Base-by-base conservation (phyloP, 164 flowering plant species). In the Tetrastigma voinierianum region DNA sequence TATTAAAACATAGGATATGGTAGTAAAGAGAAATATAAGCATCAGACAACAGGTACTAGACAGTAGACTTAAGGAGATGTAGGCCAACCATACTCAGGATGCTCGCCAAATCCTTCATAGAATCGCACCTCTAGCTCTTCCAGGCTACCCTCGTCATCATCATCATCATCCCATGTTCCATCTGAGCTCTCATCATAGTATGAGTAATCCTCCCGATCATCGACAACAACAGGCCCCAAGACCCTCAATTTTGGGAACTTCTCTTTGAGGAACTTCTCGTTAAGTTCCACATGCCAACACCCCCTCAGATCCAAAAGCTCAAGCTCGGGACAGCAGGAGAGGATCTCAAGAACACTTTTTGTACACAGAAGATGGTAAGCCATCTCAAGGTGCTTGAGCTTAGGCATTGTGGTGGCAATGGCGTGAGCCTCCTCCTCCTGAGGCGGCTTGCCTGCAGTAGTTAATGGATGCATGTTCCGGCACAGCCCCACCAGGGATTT, bases 321-420 rank as follows among this genome's bases (percentile, higher is more conserved):
- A 1, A 90, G 89, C 49, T 83, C 79, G 12, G 59, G 47, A 57
- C 83, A 80, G 67, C 72, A 40, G 0, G 68, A 65, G 11, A 74
- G 70, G 46, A 78, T 74, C 59, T 62, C 17, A 13, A 77, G 64
- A 4, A 72, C 68, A 43, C 81, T 61, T 12, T 24, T 21, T 6
- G 78, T 72, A 14, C 75, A 70, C 46, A 88, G 69, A 13, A 71
- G 79, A 46, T 74, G 65, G 74, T 88, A 88, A 19, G 90, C 84
- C 76, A 88, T 70, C 72, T 87, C 93, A 14, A 90, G 86, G 67
- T 82, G 87, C 76, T 80, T 82, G 52, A 90, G 89, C 61, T 72
- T 82, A 6, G 90, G 90, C 96, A 90, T 90, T 51, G 94, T 85
- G 59, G 78, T 20, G 11, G 96, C 90, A 47, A 88, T 90, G 32